Base-by-base conservation (phyloP, 805 yeast species). In the Saccharomycopsis fodiens region DNA sequence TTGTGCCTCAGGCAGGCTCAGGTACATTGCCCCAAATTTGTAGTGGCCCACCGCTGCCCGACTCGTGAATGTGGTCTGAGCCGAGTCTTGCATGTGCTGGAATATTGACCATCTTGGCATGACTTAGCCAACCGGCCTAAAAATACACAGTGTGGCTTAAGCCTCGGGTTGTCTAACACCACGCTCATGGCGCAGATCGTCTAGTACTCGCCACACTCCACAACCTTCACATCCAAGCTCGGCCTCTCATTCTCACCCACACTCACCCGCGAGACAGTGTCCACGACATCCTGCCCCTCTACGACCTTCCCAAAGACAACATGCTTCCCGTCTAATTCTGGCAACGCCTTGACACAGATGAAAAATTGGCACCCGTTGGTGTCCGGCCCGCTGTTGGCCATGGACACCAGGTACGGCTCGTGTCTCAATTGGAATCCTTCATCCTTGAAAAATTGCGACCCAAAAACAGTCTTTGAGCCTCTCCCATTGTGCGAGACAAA, bases 281-380 rank as follows among this genome's bases (percentile, higher is more conserved):
- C 47, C 15, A 59, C 56, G 37, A 62, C 50, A 12, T 55, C 59
- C 29, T 54, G 52, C 1, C 78, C 78, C 41, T 68, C 75, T 4
- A 70, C 57, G 4, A 73, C 72, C 30, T 57, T 54, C 1, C 78
- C 78, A 55, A 73, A 72, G 0, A 73, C 77, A 8, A 71, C 76
- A 50, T 73, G 75, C 50, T 66, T 69, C 1, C 68, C 68, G 52
- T 73, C 72, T 41, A 73, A 55, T 50, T 66, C 67, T 21, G 64
- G 61, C 41, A 61, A 54, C 3, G 58, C 58, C 0, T 53, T 58
- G 27, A 60, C 52, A 37, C 66, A 65, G 41, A 71, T 59, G 63
- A 69, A 69, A 56, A 75, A 66, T 50, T 70, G 75, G 22, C 68
- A 68, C 20, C 75, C 73, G 53, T 71, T 72, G 13, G 73, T 64